Evolutionary conservation across 768 basidiomycete genomes (phyloP).

Genomic region (Termitomyces sp.): DNA sequence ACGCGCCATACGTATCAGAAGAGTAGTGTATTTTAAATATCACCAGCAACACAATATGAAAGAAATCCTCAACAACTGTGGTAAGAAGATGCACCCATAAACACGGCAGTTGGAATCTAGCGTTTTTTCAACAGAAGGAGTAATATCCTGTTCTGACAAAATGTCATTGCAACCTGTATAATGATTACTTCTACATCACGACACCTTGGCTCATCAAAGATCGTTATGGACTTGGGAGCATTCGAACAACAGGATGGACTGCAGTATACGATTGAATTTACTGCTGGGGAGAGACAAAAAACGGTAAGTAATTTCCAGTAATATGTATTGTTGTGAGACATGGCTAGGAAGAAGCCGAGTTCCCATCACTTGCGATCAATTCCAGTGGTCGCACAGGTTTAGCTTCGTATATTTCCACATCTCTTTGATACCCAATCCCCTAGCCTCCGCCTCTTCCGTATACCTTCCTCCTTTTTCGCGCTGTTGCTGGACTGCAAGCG

Average conservation of each 20-base stretch:
- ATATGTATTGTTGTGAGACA: not conserved
- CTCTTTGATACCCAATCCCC: slow-evolving; percentile 34
- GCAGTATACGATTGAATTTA: no score
- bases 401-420: slow-evolving; percentile 10
- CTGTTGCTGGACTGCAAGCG: slow-evolving; percentile 34
- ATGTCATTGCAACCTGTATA: not conserved
- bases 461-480: slow-evolving; percentile 21
- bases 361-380: slow-evolving; percentile 13
- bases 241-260: no score
- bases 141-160: not conserved
- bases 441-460: slow-evolving; percentile 13
- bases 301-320: no score
- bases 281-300: no score
- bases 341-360: slow-evolving; percentile 19
- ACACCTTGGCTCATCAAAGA: not conserved
- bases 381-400: slow-evolving; percentile 8
- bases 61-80: no score
- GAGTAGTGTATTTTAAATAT: not conserved
- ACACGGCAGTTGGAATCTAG: not conserved
- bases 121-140: not conserved
- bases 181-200: not conserved
- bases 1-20: no score
- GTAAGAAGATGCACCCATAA: no score
- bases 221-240: no score
- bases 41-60: not conserved